Conservation (phyloP, 768 basidiomycete genomes). For the Polyporus arcularius region DNA sequence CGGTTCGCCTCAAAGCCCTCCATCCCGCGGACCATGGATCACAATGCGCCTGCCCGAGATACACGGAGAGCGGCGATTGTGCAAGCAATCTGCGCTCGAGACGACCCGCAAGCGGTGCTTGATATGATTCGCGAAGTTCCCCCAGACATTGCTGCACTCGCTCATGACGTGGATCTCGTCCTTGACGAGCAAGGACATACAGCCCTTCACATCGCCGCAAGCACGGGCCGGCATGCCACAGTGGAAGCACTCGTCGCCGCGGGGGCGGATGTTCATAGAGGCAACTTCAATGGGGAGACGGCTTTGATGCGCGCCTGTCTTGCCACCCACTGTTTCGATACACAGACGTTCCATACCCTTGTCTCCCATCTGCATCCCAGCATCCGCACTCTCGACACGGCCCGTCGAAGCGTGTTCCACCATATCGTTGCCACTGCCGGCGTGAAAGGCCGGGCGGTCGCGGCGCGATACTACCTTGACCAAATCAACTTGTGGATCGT, state of each 20-base stretch:
- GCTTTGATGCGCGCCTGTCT: slow-evolving; percentile 91
- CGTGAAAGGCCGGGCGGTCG: slow-evolving; percentile 80
- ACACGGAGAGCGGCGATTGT: slow-evolving; percentile 63
- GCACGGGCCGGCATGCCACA: slow-evolving; percentile 70
- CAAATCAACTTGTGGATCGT: slow-evolving; percentile 87
- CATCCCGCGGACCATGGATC: slow-evolving; percentile 53
- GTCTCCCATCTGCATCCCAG: slow-evolving; percentile 67
- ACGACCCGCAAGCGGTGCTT: slow-evolving; percentile 64
- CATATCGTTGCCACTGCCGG: slow-evolving; percentile 91
- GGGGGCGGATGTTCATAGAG: slow-evolving; percentile 88
- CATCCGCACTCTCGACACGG: slow-evolving; percentile 86
- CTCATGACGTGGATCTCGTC: slow-evolving; percentile 72
- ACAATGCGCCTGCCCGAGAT: slow-evolving; percentile 47
- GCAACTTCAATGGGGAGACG: slow-evolving; percentile 94
- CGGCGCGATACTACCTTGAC: slow-evolving; percentile 91
- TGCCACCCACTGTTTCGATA: slow-evolving; percentile 83
- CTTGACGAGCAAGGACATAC: slow-evolving; percentile 96
- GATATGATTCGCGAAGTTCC: slow-evolving; percentile 67
- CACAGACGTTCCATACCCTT: slow-evolving; percentile 69
- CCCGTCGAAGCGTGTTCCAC: slow-evolving; percentile 84
- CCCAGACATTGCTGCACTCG: slow-evolving; percentile 37
- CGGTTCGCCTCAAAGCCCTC: slow-evolving; percentile 73
- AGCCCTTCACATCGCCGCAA: slow-evolving; percentile 89
- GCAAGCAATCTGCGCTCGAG: slow-evolving; percentile 65
- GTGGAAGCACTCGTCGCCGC: slow-evolving; percentile 69